Percentiles rank a stretch among this genome's conserved stretches.
These are phyloP conservation scores for Crithidia brevicula DNA, from an alignment of 208 protist species.

Conservation along the genomic window DNA sequence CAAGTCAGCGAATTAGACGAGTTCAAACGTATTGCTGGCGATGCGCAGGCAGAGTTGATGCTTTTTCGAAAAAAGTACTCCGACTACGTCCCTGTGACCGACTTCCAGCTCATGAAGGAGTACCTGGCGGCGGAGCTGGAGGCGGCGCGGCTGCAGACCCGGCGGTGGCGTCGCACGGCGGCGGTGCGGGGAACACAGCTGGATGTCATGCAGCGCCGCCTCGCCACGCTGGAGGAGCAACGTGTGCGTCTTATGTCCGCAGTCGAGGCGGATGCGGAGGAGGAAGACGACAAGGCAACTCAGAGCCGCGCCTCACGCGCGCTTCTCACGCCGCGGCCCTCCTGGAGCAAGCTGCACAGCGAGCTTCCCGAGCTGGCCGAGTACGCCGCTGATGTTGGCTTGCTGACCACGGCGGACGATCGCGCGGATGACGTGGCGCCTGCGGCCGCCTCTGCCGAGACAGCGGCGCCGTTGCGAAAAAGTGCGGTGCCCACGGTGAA, in stretches of 20 bases:
- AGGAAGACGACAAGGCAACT: not conserved
- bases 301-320: not conserved
- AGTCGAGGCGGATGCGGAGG: not conserved
- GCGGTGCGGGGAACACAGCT: constrained; percentile 82
- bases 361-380: constrained; percentile 47
- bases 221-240: constrained; percentile 54
- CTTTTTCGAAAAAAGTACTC: constrained; percentile 70
- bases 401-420: constrained; percentile 16
- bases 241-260: constrained; percentile 28
- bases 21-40: constrained; percentile 77
- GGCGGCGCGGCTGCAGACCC: constrained; percentile 42
- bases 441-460: not conserved
- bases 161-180: constrained; percentile 74
- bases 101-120: constrained; percentile 77
- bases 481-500: constrained; percentile 31
- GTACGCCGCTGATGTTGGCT: constrained; percentile 31
- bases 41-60: constrained; percentile 78
- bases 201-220: constrained; percentile 68
- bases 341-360: constrained; percentile 54
- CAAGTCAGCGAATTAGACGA: constrained; percentile 79
- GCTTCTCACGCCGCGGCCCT: constrained; percentile 74
- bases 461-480: not conserved
- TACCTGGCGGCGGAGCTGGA: constrained; percentile 66
- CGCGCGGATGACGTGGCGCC: not conserved
- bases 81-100: constrained; percentile 62